Base-by-base conservation (phyloP, 1,284 basidiomycete genomes). In the Cerioporus squamosus region DNA sequence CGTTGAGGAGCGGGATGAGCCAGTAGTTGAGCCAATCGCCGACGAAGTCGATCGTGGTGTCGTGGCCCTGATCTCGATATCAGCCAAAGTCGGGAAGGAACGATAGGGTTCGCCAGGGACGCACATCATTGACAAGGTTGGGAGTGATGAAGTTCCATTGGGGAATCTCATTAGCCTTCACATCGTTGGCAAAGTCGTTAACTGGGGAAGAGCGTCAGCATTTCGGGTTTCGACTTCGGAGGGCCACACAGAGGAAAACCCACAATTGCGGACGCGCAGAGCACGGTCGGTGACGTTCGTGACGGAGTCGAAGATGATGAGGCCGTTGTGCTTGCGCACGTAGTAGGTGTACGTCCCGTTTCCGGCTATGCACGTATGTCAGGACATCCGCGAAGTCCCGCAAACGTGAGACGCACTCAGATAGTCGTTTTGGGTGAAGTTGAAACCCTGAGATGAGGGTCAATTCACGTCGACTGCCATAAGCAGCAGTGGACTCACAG, bases 71-170 rank as follows among this genome's bases (percentile, higher is more conserved):
- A 10, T 24, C 9, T 18, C 9, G 6, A 3, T 5, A 31, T 22
- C 5, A 24, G 12, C 33, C 5, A 17, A 6, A 46, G 14, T 17
- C n/a, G 12, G 0, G 18, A 40, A 40, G 5, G 7, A 22, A 38
- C 20, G 24, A 5, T 20, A 3, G 22, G 36, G 12, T 39, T 38
- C 26, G 10, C 12, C 12, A 22, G 24, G 14, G 24, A 53, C 63
- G 12, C 46, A 67, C 84, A 65, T 86, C 83, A 70, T 80, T 75
- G 29, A 79, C 77, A 31, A 86, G 69, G 71, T 88, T 88, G n/a
- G 88, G 88, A 0, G 88, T 88, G 53, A 90, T 73, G 67, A 84
- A 89, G 29, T 74, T 69, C 83, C 84, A 88, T 64, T 87, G 85
- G 8, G 87, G 81, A 24, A 90, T 68, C 2, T 75, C 75, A 47